Evolutionary conservation across 1,284 basidiomycete genomes (phyloP), one percentile per base, ranked within the genome.

Genomic region (Fomitopsis palustris): DNA sequence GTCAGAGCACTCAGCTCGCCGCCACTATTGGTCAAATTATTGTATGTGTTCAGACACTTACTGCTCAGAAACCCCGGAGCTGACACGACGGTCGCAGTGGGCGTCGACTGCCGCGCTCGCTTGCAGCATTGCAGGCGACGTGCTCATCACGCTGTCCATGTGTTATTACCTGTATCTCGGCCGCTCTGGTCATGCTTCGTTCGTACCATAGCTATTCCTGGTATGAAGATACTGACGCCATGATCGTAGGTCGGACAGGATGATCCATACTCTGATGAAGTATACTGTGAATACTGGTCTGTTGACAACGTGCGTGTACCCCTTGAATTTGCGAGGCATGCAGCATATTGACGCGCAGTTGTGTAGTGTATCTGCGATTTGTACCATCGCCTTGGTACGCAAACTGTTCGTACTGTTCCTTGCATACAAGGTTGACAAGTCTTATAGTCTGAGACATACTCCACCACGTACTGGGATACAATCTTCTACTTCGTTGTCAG

Each of bases 201-300:
- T 6, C 10, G 16, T 35, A 16, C 45, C 25, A 14, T 8, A 10
- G 3, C 12, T 4, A 37, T 37, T 9, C 12, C 29, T 9, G 19
- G 25, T 37, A 19, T 25, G 23, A 16, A 4, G 27, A 33, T 23
- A 16, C 14, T n/a, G 12, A n/a, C 19, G 1, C 14, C 23, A 27
- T 1, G 9, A 10, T 23, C 21, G 10, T 43, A 56, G 56, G 14
- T 53, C 56, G 9, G 56, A 58, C 56, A 58, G 53, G 56, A 38
- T 58, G 16, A 58, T 58, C 25, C 31, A 58, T 29, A 41, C 53
- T 16, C 33, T 58, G 19, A 58, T 58, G 14, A 39, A 53, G n/a
- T 58, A 58, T n/a, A 53, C 49, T 17, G 56, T 58, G 35, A 58
- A 58, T 31, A 58, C 56, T 9, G 56, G 56, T n/a, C 27, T 58